Evolutionary conservation across 768 basidiomycete genomes (phyloP).

Genomic region (Leucosporidium scottii): DNA sequence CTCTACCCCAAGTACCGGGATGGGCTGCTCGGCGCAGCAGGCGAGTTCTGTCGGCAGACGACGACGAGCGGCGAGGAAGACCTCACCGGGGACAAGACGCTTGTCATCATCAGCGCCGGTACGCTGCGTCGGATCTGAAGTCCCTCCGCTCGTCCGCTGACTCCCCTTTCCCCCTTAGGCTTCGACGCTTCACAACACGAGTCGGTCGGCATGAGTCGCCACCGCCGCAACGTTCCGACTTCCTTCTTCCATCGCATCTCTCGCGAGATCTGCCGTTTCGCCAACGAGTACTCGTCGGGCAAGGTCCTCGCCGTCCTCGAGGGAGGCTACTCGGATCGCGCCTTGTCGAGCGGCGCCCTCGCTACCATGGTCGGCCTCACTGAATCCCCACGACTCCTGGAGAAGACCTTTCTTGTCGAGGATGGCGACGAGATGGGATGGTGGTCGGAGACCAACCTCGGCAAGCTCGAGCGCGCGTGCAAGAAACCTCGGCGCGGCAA

Average conservation of each 20-base stretch:
- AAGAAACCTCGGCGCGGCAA: not conserved
- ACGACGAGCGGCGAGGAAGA: constrained; percentile 34
- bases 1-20: constrained; percentile 65
- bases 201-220: constrained; percentile 80
- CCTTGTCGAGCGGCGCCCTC: constrained; percentile 73
- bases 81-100: constrained; percentile 50
- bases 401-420: not conserved
- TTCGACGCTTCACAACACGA: constrained; percentile 95
- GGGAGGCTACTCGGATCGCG: constrained; percentile 89
- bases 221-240: constrained; percentile 78
- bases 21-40: constrained; percentile 58
- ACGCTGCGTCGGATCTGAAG: constrained; percentile 4
- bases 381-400: not conserved
- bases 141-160: not conserved
- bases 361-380: constrained; percentile 67
- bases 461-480: not conserved
- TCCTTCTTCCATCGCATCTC: constrained; percentile 81
- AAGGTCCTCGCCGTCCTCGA: constrained; percentile 81
- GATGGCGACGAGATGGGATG: not conserved
- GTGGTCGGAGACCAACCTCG: not conserved
- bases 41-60: constrained; percentile 62
- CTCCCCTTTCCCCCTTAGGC: constrained; percentile 44
- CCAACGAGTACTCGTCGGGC: constrained; percentile 59
- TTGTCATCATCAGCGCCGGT: constrained; percentile 76
- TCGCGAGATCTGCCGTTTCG: constrained; percentile 59